Evolutionary conservation across 306 rosid genomes (phyloP).

Genomic region (Trifolium dubium): DNA sequence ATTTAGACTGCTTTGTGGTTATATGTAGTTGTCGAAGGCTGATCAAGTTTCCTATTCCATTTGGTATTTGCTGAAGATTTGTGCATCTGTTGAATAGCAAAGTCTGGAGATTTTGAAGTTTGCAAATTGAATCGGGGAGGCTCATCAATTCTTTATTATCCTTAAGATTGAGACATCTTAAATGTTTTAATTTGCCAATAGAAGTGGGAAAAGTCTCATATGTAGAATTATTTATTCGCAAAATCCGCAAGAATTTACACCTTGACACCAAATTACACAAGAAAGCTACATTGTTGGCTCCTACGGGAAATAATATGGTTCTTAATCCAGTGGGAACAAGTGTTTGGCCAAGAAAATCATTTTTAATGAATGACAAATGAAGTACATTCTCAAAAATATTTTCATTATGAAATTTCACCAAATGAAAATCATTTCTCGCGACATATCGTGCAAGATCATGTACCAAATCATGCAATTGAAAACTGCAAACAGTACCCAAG

Average conservation of each 20-base stretch:
- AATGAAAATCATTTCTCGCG: constrained; percentile 5
- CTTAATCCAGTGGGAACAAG: background rate
- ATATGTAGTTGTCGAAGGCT: background rate
- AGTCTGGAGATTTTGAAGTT: background rate
- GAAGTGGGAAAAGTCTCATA: background rate
- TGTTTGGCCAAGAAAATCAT: background rate
- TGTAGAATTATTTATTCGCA: background rate
- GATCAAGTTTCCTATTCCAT: constrained; percentile 16
- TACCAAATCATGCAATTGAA: constrained; percentile 33
- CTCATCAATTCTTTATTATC: background rate
- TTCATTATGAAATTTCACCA: background rate
- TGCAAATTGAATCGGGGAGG: constrained; percentile 1
- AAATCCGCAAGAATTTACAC: background rate
- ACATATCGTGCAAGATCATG: constrained; percentile 30
- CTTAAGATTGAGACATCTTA: background rate
- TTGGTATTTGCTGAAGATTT: background rate
- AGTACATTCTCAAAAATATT: background rate
- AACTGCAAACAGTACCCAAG: background rate
- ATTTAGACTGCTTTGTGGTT: background rate
- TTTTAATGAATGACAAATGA: constrained; percentile 10
- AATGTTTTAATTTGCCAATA: constrained; percentile 23
- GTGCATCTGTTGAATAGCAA: background rate
- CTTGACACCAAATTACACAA: background rate
- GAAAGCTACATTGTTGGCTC: background rate
- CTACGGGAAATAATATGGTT: background rate